Evolutionary conservation across 371 early-diverging fungal species (phyloP), one percentile per base, ranked within the genome.

Genomic region (Batkoa obscura): DNA sequence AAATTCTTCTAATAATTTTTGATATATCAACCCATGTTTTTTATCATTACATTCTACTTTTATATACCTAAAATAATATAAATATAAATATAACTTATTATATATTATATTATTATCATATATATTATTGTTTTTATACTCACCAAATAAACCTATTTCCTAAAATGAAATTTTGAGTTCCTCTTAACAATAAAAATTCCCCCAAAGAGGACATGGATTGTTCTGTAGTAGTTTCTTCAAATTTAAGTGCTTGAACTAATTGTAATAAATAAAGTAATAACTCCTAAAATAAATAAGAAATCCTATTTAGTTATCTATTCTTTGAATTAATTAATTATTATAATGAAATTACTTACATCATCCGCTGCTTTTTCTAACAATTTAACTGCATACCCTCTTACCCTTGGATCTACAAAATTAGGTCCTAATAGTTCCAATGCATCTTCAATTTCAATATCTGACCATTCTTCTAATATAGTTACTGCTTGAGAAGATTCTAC

Each of bases 161-260:
- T 39, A 97, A 65, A 13, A 83, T 68, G 2, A 79, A 79, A 62
- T 90, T 91, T 45, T 72, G 67, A 15, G 83, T 70, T 2, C 85
- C 79, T 0, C 94, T 77, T 60, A 84, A 81, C 48, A 92, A 82
- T 59, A 97, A 66, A 59, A 97, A 94, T 38, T 81, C 83, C 0
- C 78, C 86, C 33, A 97, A 67, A 0, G 84, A 84, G 0, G 91
- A 88, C 34, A 82, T 56, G 6, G 60, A 70, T 51, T 50, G 59
- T 34, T 62, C 60, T 49, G 46, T 62, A 52, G 61, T 64, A 33
- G 68, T 68, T 46, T 68, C 72, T 68, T 97, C 98, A 63, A 93
- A 94, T 60, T 88, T 89, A 2, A 97, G 69, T n/a, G 95, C 98
- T 66, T 97, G 98, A 0, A 97, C 98, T 0, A 97, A 76, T 62